Evolutionary conservation across 2,329 filamentous ascomycete genomes (phyloP), one percentile per base, ranked within the genome.

Genomic region (Cladosporium sp.): DNA sequence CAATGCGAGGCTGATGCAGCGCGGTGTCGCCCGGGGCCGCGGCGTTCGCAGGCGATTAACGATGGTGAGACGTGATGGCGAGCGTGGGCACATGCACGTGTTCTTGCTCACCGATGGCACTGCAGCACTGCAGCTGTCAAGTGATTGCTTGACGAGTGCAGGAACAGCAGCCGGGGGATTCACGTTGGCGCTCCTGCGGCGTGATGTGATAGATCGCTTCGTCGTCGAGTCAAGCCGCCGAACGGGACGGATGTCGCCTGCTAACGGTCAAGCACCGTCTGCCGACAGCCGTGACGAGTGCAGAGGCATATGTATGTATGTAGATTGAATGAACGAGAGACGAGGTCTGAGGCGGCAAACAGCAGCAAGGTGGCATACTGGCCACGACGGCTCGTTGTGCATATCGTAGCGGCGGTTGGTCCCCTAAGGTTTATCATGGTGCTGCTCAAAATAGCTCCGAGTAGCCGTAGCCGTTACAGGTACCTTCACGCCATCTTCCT

Each of bases 21-120:
- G 45, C 45, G 25, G 45, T 48, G 45, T 48, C 25, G 45, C 45
- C 45, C 25, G 45, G 35, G 45, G 45, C 45, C 28, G 45, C 28
- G 19, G 45, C 45, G 45, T 44, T n/a, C 25, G 44, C 25, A 48
- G 32, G 24, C 44, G 44, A 48, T 48, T 28, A 19, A 20, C n/a
- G 42, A n/a, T 28, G 24, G 24, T 24, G 4, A 25, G 17, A 28
- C 24, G 6, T 45, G n/a, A 17, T 13, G 4, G 3, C n/a, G 6
- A 25, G 28, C 25, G 42, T 17, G 24, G 25, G 10, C 15, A 19
- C 42, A 17, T 8, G 42, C 42, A 22, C 40, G 40, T 24, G 19
- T 22, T 44, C 19, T 22, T 44, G 12, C 39, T 44, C 39, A 13
- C 39, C 13, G 17, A 44, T 12, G 22, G 19, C 15, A 22, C 12